Evolutionary conservation across 495 filamentous ascomycete species (phyloP).

Genomic region (Melanomma pulvis-pyrius): DNA sequence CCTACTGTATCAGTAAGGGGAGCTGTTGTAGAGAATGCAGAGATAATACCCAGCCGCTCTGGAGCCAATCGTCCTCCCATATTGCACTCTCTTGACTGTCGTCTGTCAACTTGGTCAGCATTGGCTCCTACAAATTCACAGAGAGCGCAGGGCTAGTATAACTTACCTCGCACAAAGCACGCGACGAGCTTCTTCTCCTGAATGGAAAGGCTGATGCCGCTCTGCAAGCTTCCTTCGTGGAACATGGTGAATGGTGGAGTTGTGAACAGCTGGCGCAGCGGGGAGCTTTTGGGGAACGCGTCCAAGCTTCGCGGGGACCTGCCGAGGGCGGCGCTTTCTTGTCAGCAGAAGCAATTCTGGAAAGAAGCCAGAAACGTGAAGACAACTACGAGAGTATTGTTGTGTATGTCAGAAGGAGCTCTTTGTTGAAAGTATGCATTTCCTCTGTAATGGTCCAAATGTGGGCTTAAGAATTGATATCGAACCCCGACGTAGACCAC

Average conservation of each 20-base stretch:
- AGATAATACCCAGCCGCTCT: slow-evolving; percentile 57
- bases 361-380: not conserved
- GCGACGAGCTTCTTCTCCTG: slow-evolving; percentile 64
- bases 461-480: too few relatives aligned
- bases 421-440: too few relatives aligned
- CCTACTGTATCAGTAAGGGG: too few relatives aligned
- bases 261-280: slow-evolving; percentile 6
- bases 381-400: not conserved
- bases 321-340: not conserved
- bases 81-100: slow-evolving; percentile 61
- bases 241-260: slow-evolving; percentile 61
- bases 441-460: too few relatives aligned
- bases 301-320: slow-evolving; percentile 5
- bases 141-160: not conserved
- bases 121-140: not conserved
- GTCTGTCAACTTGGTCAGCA: slow-evolving; percentile 52
- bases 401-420: not conserved
- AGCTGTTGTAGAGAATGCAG: not conserved
- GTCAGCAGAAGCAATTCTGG: not conserved
- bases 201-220: slow-evolving; percentile 75
- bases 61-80: slow-evolving; percentile 80
- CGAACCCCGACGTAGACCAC: too few relatives aligned
- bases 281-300: not conserved
- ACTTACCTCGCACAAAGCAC: slow-evolving; percentile 68
- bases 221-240: slow-evolving; percentile 74